Conservation (phyloP, 2,329 filamentous ascomycete genomes). For the Botryotinia narcissicola region DNA sequence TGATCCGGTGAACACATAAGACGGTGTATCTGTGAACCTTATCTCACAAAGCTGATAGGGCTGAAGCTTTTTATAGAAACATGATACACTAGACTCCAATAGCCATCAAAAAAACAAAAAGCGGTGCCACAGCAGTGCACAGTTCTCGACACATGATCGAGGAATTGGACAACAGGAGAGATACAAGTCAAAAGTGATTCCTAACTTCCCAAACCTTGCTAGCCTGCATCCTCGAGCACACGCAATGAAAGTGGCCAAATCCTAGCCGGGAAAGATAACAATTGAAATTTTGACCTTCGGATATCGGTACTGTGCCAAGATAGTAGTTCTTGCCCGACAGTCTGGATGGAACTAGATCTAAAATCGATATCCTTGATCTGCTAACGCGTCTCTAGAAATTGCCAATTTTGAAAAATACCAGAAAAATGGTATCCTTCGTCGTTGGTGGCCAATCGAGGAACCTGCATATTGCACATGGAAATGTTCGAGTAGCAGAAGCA, state of each 20-base stretch:
- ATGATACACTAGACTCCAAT: background rate
- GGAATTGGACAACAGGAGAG: background rate
- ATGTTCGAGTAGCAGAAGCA: background rate
- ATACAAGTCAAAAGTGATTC: background rate
- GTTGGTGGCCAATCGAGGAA: background rate
- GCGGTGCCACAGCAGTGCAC: background rate
- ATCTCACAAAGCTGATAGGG: background rate
- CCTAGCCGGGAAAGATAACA: background rate
- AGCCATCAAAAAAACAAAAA: background rate
- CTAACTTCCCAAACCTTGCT: background rate
- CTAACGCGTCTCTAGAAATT: background rate
- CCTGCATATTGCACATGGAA: background rate
- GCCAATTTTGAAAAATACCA: background rate
- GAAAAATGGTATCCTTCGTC: background rate
- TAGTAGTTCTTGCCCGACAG: background rate
- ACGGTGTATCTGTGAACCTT: background rate
- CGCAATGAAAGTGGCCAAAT: background rate
- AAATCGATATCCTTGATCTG: background rate
- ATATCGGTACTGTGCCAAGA: background rate
- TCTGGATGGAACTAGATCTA: background rate
- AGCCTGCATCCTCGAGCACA: background rate
- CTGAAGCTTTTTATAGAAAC: conserved; percentile 5
- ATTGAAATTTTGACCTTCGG: background rate
- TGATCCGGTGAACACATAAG: background rate
- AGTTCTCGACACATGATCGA: background rate